Conservation (phyloP, 148 eudicot genomes). For the Fagopyrum esculentum region DNA sequence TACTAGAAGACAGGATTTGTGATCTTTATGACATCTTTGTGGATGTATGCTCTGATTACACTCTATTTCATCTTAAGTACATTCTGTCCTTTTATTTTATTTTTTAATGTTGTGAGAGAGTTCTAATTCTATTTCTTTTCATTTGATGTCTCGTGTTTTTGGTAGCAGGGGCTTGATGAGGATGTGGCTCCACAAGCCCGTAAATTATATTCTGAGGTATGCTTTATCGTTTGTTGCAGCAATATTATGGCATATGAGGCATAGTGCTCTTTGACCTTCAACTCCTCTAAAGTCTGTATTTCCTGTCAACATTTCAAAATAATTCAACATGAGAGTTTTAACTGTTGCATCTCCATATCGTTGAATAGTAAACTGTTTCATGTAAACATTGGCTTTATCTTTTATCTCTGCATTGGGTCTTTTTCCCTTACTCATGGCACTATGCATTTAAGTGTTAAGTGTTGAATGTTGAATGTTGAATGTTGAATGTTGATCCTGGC, state of each 20-base stretch:
- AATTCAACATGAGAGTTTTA: background rate
- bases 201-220: constrained; percentile 89
- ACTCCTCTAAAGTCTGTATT: background rate
- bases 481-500: background rate
- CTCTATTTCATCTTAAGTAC: background rate
- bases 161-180: constrained; percentile 75
- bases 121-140: constrained; percentile 5
- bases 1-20: constrained; percentile 86
- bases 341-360: background rate
- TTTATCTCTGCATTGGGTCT: background rate
- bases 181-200: constrained; percentile 90
- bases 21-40: constrained; percentile 88
- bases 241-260: background rate
- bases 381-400: background rate
- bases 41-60: constrained; percentile 41
- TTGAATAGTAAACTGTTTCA: background rate
- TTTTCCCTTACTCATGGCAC: background rate
- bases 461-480: background rate
- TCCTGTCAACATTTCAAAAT: background rate
- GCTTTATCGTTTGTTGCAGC: constrained; percentile 8
- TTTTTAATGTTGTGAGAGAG: background rate
- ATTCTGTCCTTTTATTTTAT: background rate
- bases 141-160: constrained; percentile 16
- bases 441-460: background rate
- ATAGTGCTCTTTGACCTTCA: background rate